Base-by-base conservation (phyloP, 495 filamentous ascomycete species). In the Podospora pseudoanserina region DNA sequence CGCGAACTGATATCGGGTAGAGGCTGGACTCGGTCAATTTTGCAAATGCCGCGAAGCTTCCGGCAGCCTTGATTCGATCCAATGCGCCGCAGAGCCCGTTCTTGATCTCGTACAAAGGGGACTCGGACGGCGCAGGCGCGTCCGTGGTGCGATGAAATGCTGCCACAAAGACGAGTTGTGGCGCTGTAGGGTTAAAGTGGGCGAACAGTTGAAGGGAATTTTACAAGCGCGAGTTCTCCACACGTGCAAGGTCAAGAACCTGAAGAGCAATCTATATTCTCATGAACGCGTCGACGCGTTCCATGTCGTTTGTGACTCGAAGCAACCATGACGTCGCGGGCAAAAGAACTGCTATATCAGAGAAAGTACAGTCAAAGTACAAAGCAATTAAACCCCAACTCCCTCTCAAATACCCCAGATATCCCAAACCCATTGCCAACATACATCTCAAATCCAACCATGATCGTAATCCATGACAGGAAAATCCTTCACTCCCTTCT, bases 1-100 rank as follows among this genome's bases (percentile, higher is more conserved):
- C 75, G n/a, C 78, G 57, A 6, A 85, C 71, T 57, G 70, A 72
- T 56, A 85, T 70, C 62, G 61, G 63, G 1, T 60, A 11, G 65
- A 70, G 39, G 27, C 15, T 54, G 1, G 34, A 23, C 27, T 58
- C 18, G 18, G 18, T 13, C 54, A 73, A 15, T 5, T 19, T 44
- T 15, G 39, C 15, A 23, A 59, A 65, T 11, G 71, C 65, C 18
- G 68, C 71, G 55, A 70, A 70, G 53, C 7, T 59, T 11, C 68
- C 68, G 20, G 34, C 20, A 7, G 65, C 54, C 58, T 63, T 23
- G 68, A 73, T 60, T 4, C n/a, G 3, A 1, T 71, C 57, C 32
- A 71, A 63, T 1, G 54, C 65, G 6, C 68, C 58, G 34, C 26
- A 39, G n/a, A 72, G 27, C n/a, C 59, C 65, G 20, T 34, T 58